Percentiles rank a stretch among this genome's conserved stretches.
Evolutionary conservation across 345 rosid genomes (phyloP).

Genomic region (Eucalyptus camaldulensis): DNA sequence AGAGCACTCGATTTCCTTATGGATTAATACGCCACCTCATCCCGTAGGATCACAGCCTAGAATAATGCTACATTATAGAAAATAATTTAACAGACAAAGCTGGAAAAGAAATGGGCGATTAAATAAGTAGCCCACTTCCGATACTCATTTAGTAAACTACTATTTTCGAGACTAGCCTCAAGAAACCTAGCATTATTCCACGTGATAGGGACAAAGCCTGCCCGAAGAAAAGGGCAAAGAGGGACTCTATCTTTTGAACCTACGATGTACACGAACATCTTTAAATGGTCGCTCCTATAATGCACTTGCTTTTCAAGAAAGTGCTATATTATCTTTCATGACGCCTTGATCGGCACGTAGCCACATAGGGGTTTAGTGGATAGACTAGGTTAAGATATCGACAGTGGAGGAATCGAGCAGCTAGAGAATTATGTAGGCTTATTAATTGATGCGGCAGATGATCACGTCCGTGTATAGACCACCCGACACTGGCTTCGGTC

Average conservation of each 20-base stretch:
- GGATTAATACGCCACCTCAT: neutral
- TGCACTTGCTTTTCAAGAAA: neutral
- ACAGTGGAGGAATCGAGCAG: neutral
- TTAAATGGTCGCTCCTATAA: neutral
- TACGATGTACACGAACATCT: neutral
- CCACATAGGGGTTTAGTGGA: neutral
- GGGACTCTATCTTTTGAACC: neutral
- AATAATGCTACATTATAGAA: neutral
- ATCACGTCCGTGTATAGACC: neutral
- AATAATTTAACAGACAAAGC: neutral
- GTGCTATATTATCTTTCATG: neutral
- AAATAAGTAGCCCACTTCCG: neutral
- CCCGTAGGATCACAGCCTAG: neutral
- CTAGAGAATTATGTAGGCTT: neutral
- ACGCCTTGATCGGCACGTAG: neutral
- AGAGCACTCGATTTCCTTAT: neutral
- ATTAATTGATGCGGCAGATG: neutral
- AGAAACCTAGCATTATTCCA: neutral
- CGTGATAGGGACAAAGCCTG: neutral
- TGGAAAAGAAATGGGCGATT: neutral
- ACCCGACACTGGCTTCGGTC: neutral
- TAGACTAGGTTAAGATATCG: neutral
- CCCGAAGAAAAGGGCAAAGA: neutral
- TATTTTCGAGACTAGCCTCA: neutral
- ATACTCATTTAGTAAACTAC: neutral